These are phyloP conservation scores for Chaetomium strumarium DNA, from an alignment of 2,329 filamentous ascomycete species.

Conservation along the genomic window DNA sequence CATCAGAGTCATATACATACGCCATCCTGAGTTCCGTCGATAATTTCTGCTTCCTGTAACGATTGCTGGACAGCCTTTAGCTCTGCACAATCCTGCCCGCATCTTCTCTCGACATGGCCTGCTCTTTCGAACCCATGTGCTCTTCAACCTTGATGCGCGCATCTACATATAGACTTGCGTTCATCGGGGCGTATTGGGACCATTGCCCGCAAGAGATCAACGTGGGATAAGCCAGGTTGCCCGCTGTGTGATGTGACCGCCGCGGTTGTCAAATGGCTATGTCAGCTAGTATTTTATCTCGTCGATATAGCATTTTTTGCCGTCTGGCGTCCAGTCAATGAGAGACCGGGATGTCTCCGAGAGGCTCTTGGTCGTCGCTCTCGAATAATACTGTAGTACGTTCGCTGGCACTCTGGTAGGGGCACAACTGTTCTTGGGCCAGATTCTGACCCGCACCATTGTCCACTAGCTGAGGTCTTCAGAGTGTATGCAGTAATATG, in stretches of 20 bases:
- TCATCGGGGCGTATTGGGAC: slow-evolving; percentile 38
- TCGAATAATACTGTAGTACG: slow-evolving; percentile 31
- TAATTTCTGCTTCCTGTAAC: slow-evolving; percentile 29
- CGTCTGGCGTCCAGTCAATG: slow-evolving; percentile 33
- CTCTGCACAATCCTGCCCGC: slow-evolving; percentile 32
- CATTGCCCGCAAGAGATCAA: slow-evolving; percentile 41
- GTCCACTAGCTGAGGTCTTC: slow-evolving; percentile 28
- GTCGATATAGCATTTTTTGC: slow-evolving; percentile 28
- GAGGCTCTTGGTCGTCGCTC: slow-evolving; percentile 24
- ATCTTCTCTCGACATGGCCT: slow-evolving; percentile 28
- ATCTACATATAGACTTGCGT: slow-evolving; percentile 35
- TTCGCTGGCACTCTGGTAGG: slow-evolving; percentile 30
- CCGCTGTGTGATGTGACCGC: slow-evolving; percentile 32
- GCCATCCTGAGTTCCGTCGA: slow-evolving; percentile 28
- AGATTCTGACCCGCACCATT: slow-evolving; percentile 34
- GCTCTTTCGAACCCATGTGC: slow-evolving; percentile 12
- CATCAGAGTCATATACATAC: slow-evolving; percentile 31
- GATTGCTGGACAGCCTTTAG: slow-evolving; percentile 32
- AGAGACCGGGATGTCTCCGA: slow-evolving; percentile 30
- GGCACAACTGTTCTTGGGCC: slow-evolving; percentile 19
- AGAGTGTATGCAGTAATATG: too few relatives aligned
- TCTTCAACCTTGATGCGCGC: slow-evolving; percentile 26
- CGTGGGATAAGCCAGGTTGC: slow-evolving; percentile 42
- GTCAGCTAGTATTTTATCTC: slow-evolving; percentile 36
- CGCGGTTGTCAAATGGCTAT: slow-evolving; percentile 28